Evolutionary conservation across 2,329 filamentous ascomycete species (phyloP), one percentile per base, ranked within the genome.

Genomic region (Diplodia corticola): DNA sequence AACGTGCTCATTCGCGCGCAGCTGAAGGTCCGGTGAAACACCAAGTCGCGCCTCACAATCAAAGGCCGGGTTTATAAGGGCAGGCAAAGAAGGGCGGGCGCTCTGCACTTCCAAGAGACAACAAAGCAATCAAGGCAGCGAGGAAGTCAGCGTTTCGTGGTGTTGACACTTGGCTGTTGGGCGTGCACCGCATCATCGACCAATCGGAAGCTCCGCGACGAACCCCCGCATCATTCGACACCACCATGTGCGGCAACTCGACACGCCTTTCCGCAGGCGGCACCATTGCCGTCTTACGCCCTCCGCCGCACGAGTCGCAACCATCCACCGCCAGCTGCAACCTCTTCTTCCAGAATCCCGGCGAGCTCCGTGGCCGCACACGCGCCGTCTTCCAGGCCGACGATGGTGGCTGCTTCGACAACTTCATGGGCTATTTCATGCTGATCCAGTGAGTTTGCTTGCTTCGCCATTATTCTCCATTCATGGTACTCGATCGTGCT

Each of bases 201-300:
- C 57, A 60, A 60, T 60, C 20, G 40, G 37, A 60, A 48, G 24
- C 24, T 5, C 22, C 37, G 22, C 54, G 28, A 12, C 54, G n/a
- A 26, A 33, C 48, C 33, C 22, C 57, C 40, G 44, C 57, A 35
- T 28, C 37, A 5, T 24, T 13, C 12, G 20, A 51, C 28, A 33
- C 10, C 30, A 67, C 4, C 28, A 67, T 67, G 65, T 67, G 65
- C 46, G 64, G 59, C 60, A 57, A 59, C 40, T 59, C 40, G 44
- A 28, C 59, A 26, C 49, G 55, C 3, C 24, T 54, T 35, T 67
- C 65, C 17, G 28, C 51, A 5, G 65, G 65, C 40, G 65, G 65
- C 59, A 64, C 65, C 50, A 64, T 67, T 15, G 65, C 65, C 24
- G 60, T 67, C 28, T 48, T 66, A 24, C 64, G 64, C 20, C 60